Percentiles rank a stretch among this genome's conserved stretches.
phyloP scores from a whole-genome alignment of 2,329 filamentous ascomycete species.

The Tetracladium maxilliforme region DNA sequence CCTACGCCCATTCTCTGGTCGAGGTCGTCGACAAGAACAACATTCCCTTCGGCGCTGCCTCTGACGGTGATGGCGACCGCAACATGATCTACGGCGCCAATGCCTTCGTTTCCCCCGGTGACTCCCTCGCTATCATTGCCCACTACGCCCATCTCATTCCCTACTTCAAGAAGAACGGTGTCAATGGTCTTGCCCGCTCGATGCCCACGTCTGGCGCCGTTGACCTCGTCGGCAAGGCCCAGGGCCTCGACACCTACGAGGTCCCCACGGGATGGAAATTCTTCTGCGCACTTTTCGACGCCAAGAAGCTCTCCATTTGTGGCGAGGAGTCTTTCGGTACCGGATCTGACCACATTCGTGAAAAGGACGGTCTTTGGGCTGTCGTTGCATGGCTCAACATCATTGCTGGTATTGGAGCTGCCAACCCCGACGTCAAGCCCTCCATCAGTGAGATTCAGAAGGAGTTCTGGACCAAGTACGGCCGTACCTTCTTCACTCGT shows the following conservation, averaged over 20 bases:
- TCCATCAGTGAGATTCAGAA: slow-evolving; percentile 94
- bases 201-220: slow-evolving; percentile 97
- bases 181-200: slow-evolving; percentile 86
- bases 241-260: slow-evolving; percentile 84
- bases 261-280: slow-evolving; percentile 99
- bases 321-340: slow-evolving; percentile 98
- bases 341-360: slow-evolving; percentile 94
- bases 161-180: slow-evolving; percentile 95
- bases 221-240: slow-evolving; percentile 89
- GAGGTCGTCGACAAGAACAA: slow-evolving; percentile 82
- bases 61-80: slow-evolving; percentile 92
- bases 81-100: slow-evolving; percentile 99
- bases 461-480: slow-evolving; percentile 93
- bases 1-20: slow-evolving; percentile 89
- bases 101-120: slow-evolving; percentile 89
- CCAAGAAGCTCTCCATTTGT: slow-evolving; percentile 93
- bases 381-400: slow-evolving; percentile 98
- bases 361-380: slow-evolving; percentile 98
- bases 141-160: slow-evolving; percentile 94
- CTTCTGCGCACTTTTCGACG: slow-evolving; percentile 92
- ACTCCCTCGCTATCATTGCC: slow-evolving; percentile 94
- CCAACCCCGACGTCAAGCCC: slow-evolving; percentile 64
- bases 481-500: slow-evolving; percentile 96
- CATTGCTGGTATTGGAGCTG: slow-evolving; percentile 81
- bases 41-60: slow-evolving; percentile 92